Conservation (phyloP, 2,329 filamentous ascomycete species). For the Tolypocladium paradoxum region DNA sequence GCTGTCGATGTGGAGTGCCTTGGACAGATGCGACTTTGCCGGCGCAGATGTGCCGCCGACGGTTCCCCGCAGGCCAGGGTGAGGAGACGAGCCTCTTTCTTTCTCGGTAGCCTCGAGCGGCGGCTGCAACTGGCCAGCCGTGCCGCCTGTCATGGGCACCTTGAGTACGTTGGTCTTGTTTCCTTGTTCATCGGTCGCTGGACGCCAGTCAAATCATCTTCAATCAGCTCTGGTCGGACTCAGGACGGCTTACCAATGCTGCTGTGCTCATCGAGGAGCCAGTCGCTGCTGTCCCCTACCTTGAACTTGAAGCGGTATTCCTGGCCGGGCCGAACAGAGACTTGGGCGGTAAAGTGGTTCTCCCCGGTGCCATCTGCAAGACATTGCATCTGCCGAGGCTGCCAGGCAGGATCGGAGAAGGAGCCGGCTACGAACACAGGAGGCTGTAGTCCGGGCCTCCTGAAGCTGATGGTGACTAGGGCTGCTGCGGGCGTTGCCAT, state of each 20-base stretch:
- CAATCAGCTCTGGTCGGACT: not conserved
- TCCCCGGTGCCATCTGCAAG: constrained; percentile 39
- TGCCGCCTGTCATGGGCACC: constrained; percentile 7
- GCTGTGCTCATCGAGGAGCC: constrained; percentile 54
- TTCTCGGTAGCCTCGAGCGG: constrained; percentile 5
- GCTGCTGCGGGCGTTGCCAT: constrained; percentile 17
- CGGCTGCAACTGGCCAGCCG: not conserved
- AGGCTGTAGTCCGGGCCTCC: constrained; percentile 46
- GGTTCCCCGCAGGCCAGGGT: not conserved
- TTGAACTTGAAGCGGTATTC: constrained; percentile 69
- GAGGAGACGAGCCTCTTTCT: not conserved
- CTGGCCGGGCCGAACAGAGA: constrained; percentile 43
- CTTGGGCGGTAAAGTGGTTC: constrained; percentile 44
- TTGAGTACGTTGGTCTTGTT: constrained; percentile 8
- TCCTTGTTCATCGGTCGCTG: constrained; percentile 5
- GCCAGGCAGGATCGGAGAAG: constrained; percentile 58
- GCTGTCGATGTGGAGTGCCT: constrained; percentile 13
- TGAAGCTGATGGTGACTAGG: constrained; percentile 49
- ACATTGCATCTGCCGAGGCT: constrained; percentile 53
- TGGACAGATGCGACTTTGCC: constrained; percentile 2
- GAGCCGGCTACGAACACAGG: constrained; percentile 62
- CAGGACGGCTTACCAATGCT: constrained; percentile 39
- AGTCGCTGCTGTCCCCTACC: constrained; percentile 56
- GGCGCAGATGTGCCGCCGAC: not conserved
- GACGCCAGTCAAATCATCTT: not conserved